These are phyloP conservation scores for Centaurea solstitialis DNA, from an alignment of 129 eudicot species.

Conservation along the genomic window DNA sequence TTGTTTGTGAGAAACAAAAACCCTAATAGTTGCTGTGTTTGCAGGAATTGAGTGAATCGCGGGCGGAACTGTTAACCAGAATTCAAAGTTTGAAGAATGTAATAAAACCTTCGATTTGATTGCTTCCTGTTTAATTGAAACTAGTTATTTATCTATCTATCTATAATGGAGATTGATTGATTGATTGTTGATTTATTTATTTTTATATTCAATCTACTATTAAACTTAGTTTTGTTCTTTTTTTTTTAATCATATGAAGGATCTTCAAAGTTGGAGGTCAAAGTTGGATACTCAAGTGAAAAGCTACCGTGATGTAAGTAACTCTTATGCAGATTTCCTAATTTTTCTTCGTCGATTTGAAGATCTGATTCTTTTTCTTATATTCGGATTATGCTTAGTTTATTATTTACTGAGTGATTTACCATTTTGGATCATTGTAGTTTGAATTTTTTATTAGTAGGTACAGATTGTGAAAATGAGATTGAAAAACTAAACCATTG, in stretches of 20 bases:
- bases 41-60: constrained; percentile 76
- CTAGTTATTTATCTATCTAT: neutral
- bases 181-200: neutral
- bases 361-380: neutral
- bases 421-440: neutral
- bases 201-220: neutral
- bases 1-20: neutral
- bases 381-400: neutral
- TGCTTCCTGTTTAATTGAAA: neutral
- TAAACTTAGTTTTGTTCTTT: neutral
- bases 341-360: neutral
- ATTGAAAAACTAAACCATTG: neutral
- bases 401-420: neutral
- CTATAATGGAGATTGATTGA: no score
- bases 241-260: constrained; percentile 48
- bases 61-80: constrained; percentile 74
- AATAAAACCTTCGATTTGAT: constrained; percentile 17
- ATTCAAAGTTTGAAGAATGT: constrained; percentile 84
- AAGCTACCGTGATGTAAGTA: constrained; percentile 66
- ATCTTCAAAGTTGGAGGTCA: constrained; percentile 88
- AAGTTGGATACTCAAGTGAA: constrained; percentile 87
- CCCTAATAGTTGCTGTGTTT: constrained; percentile 11
- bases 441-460: neutral
- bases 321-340: neutral
- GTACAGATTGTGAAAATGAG: neutral